Conservation (phyloP, 164 flowering plant species). For the Tetrastigma voinierianum region DNA sequence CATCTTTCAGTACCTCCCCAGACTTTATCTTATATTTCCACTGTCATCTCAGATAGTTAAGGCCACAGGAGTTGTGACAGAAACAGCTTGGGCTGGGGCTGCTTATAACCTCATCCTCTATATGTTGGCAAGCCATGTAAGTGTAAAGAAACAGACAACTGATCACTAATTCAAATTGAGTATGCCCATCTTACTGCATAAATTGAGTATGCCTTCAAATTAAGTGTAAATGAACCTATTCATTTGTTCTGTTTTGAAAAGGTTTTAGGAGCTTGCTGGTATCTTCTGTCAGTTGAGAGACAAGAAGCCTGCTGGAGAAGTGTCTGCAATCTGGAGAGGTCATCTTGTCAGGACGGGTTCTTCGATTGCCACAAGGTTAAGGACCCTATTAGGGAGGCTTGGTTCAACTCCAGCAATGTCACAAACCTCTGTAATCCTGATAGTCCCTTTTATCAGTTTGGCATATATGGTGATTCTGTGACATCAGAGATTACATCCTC, state of each 20-base stretch:
- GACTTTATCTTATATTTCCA: constrained; percentile 55
- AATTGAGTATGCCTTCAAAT: no score
- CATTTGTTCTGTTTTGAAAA: constrained; percentile 8
- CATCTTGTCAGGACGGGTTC: constrained; percentile 31
- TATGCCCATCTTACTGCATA: no score
- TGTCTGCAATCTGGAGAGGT: constrained; percentile 30
- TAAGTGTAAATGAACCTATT: background rate
- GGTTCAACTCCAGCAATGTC: constrained; percentile 54
- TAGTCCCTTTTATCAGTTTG: constrained; percentile 40
- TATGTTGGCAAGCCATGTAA: constrained; percentile 79
- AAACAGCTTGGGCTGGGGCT: constrained; percentile 76
- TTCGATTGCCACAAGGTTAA: constrained; percentile 39
- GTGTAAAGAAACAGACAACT: constrained; percentile 6
- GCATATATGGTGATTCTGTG: constrained; percentile 64
- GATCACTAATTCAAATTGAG: no score
- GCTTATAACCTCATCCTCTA: constrained; percentile 65
- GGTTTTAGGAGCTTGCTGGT: constrained; percentile 76
- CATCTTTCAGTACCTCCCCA: constrained; percentile 55
- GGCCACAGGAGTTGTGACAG: constrained; percentile 61
- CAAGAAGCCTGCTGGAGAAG: constrained; percentile 68
- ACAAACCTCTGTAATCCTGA: constrained; percentile 38
- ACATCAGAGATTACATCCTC: constrained; percentile 43
- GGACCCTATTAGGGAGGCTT: constrained; percentile 27
- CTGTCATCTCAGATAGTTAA: constrained; percentile 51
- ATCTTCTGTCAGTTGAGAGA: constrained; percentile 59